These are phyloP conservation scores for Pleurotus platypus DNA, from an alignment of 768 basidiomycete species.

Conservation along the genomic window DNA sequence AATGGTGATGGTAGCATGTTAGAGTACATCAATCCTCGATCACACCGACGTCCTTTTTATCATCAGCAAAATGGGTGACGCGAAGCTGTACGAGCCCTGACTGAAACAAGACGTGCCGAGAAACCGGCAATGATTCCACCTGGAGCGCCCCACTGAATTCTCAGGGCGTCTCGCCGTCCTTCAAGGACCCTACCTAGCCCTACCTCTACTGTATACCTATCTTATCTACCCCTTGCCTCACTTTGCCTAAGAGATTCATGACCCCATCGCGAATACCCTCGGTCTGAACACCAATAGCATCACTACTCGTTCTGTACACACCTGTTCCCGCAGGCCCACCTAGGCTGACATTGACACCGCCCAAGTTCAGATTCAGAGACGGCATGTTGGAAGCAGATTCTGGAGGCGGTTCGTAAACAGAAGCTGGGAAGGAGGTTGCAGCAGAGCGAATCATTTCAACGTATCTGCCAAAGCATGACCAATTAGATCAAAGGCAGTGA, in stretches of 20 bases:
- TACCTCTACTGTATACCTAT: constrained; percentile 39
- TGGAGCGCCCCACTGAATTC: no score
- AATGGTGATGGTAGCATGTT: constrained; percentile 1
- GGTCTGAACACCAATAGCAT: constrained; percentile 70
- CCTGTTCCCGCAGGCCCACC: constrained; percentile 84
- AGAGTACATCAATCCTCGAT: no score
- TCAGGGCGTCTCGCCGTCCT: no score
- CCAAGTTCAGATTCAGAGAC: constrained; percentile 86
- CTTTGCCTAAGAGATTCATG: constrained; percentile 81
- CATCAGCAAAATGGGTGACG: no score
- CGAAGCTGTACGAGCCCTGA: no score
- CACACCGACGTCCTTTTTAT: no score
- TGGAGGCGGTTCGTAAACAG: constrained; percentile 72
- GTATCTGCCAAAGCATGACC: constrained; percentile 48
- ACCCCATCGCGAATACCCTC: constrained; percentile 91
- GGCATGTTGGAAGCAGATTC: constrained; percentile 73
- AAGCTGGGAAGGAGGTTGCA: constrained; percentile 54
- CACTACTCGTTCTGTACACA: constrained; percentile 78
- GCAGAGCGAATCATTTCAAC: constrained; percentile 85
- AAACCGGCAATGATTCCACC: no score
- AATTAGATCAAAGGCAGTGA: constrained; percentile 1
- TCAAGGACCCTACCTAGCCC: neutral
- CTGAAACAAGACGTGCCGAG: no score
- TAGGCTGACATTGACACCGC: constrained; percentile 89
- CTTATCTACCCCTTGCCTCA: constrained; percentile 80